These are phyloP conservation scores for Lasiodiplodia sp. DNA, from an alignment of 2,329 filamentous ascomycete genomes.

Conservation along the genomic window DNA sequence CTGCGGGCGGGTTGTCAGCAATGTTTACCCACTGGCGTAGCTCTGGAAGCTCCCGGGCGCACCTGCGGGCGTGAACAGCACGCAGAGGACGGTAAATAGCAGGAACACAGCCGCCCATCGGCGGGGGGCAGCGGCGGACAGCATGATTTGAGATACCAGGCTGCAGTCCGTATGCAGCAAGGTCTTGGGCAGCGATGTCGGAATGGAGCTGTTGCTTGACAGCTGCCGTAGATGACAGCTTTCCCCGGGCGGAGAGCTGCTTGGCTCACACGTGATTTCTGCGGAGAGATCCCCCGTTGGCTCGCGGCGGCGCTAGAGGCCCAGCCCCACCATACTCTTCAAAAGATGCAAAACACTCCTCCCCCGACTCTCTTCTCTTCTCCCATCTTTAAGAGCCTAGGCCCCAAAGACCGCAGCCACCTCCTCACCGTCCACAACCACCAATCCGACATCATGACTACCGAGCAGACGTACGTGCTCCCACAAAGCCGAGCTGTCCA, in stretches of 20 bases:
- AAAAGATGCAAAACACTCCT: constrained; percentile 32
- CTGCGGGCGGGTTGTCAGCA: constrained; percentile 29
- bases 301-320: constrained; percentile 18
- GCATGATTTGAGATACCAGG: constrained; percentile 22
- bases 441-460: constrained; percentile 59
- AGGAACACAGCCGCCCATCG: constrained; percentile 66
- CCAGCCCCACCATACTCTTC: constrained; percentile 29
- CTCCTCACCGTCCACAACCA: constrained; percentile 44
- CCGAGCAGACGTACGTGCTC: constrained; percentile 84
- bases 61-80: constrained; percentile 47
- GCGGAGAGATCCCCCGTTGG: constrained; percentile 27
- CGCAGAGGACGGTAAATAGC: constrained; percentile 43
- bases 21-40: neutral
- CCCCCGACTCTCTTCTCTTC: constrained; percentile 39
- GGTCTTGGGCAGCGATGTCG: constrained; percentile 2
- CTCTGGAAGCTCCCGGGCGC: constrained; percentile 33
- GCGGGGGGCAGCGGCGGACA: constrained; percentile 52
- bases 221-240: constrained; percentile 28
- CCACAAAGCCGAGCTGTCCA: neutral
- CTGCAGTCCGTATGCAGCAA: constrained; percentile 28
- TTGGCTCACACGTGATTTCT: constrained; percentile 19
- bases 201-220: neutral
- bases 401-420: constrained; percentile 55
- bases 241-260: constrained; percentile 30
- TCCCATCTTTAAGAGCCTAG: constrained; percentile 55